Evolutionary conservation across 371 early-diverging fungal species (phyloP).

Genomic region (Zancudomyces culisetae): DNA sequence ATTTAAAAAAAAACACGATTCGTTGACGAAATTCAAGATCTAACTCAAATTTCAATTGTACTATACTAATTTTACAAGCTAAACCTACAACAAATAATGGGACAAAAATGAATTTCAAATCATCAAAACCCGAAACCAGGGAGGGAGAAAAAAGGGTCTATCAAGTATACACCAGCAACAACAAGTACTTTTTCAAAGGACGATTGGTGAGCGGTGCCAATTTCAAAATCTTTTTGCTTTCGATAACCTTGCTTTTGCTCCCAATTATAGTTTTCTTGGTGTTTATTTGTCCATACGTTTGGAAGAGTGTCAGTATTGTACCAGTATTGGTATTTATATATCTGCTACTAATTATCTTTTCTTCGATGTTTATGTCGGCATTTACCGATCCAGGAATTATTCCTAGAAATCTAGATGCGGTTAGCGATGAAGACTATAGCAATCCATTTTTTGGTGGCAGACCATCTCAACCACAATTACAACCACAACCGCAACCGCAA

Average conservation of each 20-base stretch:
- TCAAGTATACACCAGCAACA: slow-evolving; percentile 18
- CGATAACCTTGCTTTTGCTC: slow-evolving; percentile 34
- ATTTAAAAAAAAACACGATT: too few relatives aligned
- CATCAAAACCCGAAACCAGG: neutral
- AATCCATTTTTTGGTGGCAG: neutral
- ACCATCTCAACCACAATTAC: neutral
- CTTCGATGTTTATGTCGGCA: slow-evolving; percentile 64
- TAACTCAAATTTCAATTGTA: too few relatives aligned
- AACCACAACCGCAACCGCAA: neutral
- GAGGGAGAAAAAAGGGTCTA: slow-evolving; percentile 13
- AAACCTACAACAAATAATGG: too few relatives aligned
- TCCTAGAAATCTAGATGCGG: slow-evolving; percentile 49
- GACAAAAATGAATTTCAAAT: neutral
- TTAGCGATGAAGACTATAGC: slow-evolving; percentile 8
- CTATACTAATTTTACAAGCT: too few relatives aligned
- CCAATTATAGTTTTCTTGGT: slow-evolving; percentile 41
- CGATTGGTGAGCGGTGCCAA: slow-evolving; percentile 45
- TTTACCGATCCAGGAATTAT: slow-evolving; percentile 79
- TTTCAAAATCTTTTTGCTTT: slow-evolving; percentile 37
- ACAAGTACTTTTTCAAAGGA: slow-evolving; percentile 33
- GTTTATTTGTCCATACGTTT: slow-evolving; percentile 54
- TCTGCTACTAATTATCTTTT: slow-evolving; percentile 40
- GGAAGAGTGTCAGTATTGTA: slow-evolving; percentile 34
- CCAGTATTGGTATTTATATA: slow-evolving; percentile 51
- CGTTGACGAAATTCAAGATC: too few relatives aligned